phyloP scores from a whole-genome alignment of 371 early-diverging fungal genomes.

The Mucor velutinosus region DNA sequence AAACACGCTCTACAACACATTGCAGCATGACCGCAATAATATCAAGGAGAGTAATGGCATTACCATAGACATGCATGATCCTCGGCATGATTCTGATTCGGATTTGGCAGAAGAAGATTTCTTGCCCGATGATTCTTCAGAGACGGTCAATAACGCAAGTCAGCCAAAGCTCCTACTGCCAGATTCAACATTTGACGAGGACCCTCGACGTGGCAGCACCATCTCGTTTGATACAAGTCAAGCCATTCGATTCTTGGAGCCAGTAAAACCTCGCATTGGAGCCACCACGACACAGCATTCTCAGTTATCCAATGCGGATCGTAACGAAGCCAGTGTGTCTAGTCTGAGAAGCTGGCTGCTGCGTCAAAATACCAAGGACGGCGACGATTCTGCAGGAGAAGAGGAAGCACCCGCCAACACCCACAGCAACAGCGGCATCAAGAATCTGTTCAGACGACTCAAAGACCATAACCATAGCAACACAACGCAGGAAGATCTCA shows the following conservation, averaged over 20 bases:
- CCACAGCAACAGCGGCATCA: not conserved
- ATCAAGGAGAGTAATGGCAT: not conserved
- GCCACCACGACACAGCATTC: constrained; percentile 15
- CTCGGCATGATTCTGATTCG: constrained; percentile 22
- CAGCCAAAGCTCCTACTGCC: not conserved
- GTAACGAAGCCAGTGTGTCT: constrained; percentile 39
- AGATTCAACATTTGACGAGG: not conserved
- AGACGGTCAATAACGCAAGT: too few species aligned
- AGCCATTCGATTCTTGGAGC: constrained; percentile 46
- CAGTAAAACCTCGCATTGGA: constrained; percentile 24
- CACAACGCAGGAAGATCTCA: not conserved
- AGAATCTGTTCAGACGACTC: not conserved
- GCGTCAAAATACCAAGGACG: constrained; percentile 4
- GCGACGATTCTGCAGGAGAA: not conserved
- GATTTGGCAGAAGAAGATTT: constrained; percentile 45
- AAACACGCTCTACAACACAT: constrained; percentile 41
- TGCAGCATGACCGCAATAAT: constrained; percentile 19
- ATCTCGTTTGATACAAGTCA: constrained; percentile 24
- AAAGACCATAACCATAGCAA: constrained; percentile 3
- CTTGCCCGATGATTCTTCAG: constrained; percentile 38
- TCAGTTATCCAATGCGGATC: constrained; percentile 20
- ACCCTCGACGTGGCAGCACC: constrained; percentile 14
- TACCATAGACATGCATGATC: constrained; percentile 29
- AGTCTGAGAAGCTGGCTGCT: constrained; percentile 36
- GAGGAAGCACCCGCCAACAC: constrained; percentile 3